Evolutionary conservation across 2,329 filamentous ascomycete genomes (phyloP), one percentile per base, ranked within the genome.

Genomic region (Fusarium circinatum): DNA sequence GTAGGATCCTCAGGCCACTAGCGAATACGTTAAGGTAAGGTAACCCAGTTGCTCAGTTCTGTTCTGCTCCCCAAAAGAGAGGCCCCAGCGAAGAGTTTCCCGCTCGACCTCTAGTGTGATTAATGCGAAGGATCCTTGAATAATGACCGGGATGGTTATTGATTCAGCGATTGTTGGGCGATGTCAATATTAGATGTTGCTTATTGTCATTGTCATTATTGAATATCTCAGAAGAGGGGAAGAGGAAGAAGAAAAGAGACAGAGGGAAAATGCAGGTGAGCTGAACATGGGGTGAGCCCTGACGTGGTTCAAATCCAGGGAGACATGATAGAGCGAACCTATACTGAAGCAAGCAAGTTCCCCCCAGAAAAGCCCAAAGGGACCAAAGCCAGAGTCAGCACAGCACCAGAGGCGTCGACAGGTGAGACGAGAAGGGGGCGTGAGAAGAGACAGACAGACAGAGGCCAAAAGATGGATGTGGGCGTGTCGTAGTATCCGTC

Each of bases 1-100:
- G 80, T 73, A 75, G 76, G 78, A 75, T 79, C 77, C 77, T 79
- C 72, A 76, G 78, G 72, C 75, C 79, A 78, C 79, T 80, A 79
- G 73, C 74, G 64, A 74, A 42, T 61, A 59, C 69, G 49, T 32
- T 34, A 54, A 48, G 30, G 59, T 36, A 64, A 64, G 59, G 63
- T 65, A 65, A 41, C 36, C 42, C 62, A 65, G 60, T 28, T 36
- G 44, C 64, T 62, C 48, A 30, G 44, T 42, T 62, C 42, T 34
- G 32, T 55, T 62, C 48, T 34, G 38, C 42, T 62, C 42, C 45
- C 47, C 72, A 71, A 75, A 59, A 67, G 75, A 52, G 71, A 65
- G 67, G 64, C 54, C 74, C 76, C 73, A 71, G 75, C 71, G 55
- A 74, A 72, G 41, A 71, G 70, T 59, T 65, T 74, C 59, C 67